Base-by-base conservation (phyloP, 1,284 basidiomycete genomes). In the Chiua sp. region DNA sequence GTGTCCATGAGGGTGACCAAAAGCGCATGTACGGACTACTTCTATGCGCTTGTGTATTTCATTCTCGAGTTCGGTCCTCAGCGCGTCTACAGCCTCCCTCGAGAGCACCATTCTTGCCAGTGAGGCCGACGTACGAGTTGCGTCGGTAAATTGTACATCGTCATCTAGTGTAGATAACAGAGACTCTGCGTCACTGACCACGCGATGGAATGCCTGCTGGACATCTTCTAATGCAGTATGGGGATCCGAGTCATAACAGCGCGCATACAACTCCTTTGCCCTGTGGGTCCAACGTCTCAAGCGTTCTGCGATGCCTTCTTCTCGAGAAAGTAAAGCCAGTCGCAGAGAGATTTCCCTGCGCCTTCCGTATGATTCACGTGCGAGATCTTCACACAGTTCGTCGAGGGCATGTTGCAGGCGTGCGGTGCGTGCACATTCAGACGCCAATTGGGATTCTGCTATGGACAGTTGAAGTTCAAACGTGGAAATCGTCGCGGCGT, bases 361-460 rank as follows among this genome's bases (percentile, higher is more conserved):
- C 15, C 93, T 81, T 4, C 92, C 92, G 56, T 87, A 92, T 0
- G 85, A 79, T 71, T 94, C 93, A 28, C 89, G 84, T 26, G 87
- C 82, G 51, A 92, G 79, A 53, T 93, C 90, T 55, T 88, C 86
- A 0, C 87, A 87, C 3, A 93, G 78, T 57, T 92, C 90, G 66
- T 94, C 91, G 10, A 94, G 76, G 1, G 85, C 85, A 35, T 71
- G 71, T 8, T 88, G 84, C 16, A 94, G 75, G 28, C 82, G 83
- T 23, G 80, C 77, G 0, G 74, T 70, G 20, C 81, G 79, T 0
- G 80, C 71, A 51, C 76, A 79, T 51, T 83, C 78, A 2, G 77
- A 74, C 2, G 81, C 69, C 4, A 83, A 68, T 2, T 80, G 72
- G 3, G 83, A 75, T 65, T 87, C 82, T 1, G 81, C 66, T 2